Evolutionary conservation across 257 asterid genomes (phyloP), one percentile per base, ranked within the genome.

Genomic region (Solanum boliviense): DNA sequence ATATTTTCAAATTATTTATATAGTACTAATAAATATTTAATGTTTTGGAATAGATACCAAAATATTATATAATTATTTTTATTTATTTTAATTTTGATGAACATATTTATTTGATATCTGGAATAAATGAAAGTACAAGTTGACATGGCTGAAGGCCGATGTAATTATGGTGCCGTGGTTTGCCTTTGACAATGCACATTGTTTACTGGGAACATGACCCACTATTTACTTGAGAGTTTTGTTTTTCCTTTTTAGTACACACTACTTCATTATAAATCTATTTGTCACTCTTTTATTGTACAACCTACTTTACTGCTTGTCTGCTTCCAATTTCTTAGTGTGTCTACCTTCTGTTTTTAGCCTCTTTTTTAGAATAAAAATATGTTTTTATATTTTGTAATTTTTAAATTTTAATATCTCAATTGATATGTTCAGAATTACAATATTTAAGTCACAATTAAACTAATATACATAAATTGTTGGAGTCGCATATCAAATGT

Each of bases 81-180:
- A 3, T 58, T 5, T 20, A 0, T 20, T 20, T 21, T 21, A 21
- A 0, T 21, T 58, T 58, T 58, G 0, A 21, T 21, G 5, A 0
- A 21, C 1, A 9, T 0, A 58, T 21, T 20, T 56, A 56, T 56
- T 18, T 56, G n/a, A 56, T 56, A 18, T 3, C 1, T 18, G n/a
- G n/a, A 52, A 18, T 56, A 18, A 56, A 56, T 56, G 65, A 7
- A 18, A 20, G 65, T 56, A 62, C 70, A 62, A 10, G 70, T 10
- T 23, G 73, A 68, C 36, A 81, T 76, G 76, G 84, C 84, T 68
- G 73, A 44, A 78, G 39, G 86, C 29, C 35, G 36, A 67, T 7
- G 82, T n/a, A 34, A 68, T 46, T 13, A 41, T 62, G 65, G 34
- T 67, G 60, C 73, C 87, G 13, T 67, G 21, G 87, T 68, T 82